Evolutionary conservation across 2,329 filamentous ascomycete species (phyloP), one percentile per base, ranked within the genome.

Genomic region (Penicillium decumbens): DNA sequence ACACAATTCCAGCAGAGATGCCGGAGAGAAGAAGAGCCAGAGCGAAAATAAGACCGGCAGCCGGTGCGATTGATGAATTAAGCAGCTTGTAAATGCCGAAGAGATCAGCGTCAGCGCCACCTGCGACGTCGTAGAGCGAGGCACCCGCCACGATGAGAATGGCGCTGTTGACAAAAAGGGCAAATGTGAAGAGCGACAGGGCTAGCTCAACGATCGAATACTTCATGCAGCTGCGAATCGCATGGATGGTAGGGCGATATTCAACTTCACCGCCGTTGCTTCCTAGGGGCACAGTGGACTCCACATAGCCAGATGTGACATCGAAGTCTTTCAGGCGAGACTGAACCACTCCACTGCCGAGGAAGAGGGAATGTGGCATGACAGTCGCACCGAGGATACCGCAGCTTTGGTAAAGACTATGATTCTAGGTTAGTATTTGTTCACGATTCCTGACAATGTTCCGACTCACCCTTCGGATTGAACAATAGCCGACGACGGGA

Each of bases 111-210:
- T 82, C 75, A 6, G 77, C 72, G 1, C 87, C 86, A 2, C 80
- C 77, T 0, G 77, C 65, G 35, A 80, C 80, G 3, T 78, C 69
- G 64, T 85, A 90, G 0, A 95, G 78, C 0, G 87, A 85, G 0
- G 88, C 83, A 23, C 89, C 90, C 0, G 90, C 85, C 10, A 90
- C 84, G 59, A 93, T 89, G 12, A 93, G 77, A 61, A 93, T 92
- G 30, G 88, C 80, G 46, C 82, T 87, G 73, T 93, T 93, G 62
- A 92, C 86, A 62, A 93, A 93, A 3, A 93, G 78, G 0, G 88
- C 88, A 65, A 92, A 91, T 0, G 87, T 89, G 65, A 90, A 89
- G 30, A 93, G 82, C 0, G 85, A 87, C 12, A 89, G 64, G 6
- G 80, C 75, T 8, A 91, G 73, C 65, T 93, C 88, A 18, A 79